Evolutionary conservation across 805 yeast genomes (phyloP).

Genomic region (Candida peoriensis): DNA sequence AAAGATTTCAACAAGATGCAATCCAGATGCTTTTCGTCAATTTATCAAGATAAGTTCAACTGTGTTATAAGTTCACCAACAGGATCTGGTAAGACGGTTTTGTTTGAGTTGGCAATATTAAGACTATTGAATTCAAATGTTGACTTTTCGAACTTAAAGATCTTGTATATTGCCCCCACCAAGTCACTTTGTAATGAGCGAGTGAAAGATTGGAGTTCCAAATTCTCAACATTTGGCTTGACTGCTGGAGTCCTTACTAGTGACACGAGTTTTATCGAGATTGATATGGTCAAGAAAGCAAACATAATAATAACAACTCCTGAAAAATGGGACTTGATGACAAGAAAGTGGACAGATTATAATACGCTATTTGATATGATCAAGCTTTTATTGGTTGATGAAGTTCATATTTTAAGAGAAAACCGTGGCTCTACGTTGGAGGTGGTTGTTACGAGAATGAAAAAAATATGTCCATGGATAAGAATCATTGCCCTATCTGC

Average conservation of each 20-base stretch:
- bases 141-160: slow-evolving; percentile 25
- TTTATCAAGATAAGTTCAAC: slow-evolving; percentile 34
- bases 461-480: slow-evolving; percentile 29
- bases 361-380: slow-evolving; percentile 34
- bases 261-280: slow-evolving; percentile 42
- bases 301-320: slow-evolving; percentile 55
- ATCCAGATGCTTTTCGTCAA: slow-evolving; percentile 33
- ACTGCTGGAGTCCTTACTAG: slow-evolving; percentile 50
- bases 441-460: slow-evolving; percentile 44
- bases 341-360: slow-evolving; percentile 46
- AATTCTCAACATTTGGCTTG: slow-evolving; percentile 34
- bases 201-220: slow-evolving; percentile 39
- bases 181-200: slow-evolving; percentile 52
- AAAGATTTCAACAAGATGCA: slow-evolving; percentile 45
- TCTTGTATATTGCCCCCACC: slow-evolving; percentile 55
- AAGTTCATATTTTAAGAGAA: slow-evolving; percentile 41
- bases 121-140: slow-evolving; percentile 27
- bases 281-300: slow-evolving; percentile 41
- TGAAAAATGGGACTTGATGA: slow-evolving; percentile 56
- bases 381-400: slow-evolving; percentile 43
- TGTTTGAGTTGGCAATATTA: slow-evolving; percentile 49
- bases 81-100: slow-evolving; percentile 55
- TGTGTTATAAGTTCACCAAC: slow-evolving; percentile 52
- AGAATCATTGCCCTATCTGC: slow-evolving; percentile 47
- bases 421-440: slow-evolving; percentile 45